Evolutionary conservation across 2,329 filamentous ascomycete genomes (phyloP).

Genomic region (Tolypocladium nubicola): DNA sequence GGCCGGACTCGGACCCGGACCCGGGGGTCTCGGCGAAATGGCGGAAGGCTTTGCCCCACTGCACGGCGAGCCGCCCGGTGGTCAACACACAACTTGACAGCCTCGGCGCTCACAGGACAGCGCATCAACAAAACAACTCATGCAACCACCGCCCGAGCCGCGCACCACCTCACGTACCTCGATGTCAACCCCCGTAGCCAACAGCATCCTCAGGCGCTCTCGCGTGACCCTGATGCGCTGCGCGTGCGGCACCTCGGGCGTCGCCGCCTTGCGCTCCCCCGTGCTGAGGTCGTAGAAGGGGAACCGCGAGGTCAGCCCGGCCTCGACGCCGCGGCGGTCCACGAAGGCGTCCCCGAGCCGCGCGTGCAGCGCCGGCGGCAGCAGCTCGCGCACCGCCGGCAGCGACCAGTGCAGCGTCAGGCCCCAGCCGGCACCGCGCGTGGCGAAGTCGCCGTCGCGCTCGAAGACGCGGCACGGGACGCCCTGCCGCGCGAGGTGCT

Average conservation of each 20-base stretch:
- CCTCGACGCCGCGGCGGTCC: slow-evolving; percentile 36
- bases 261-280: slow-evolving; percentile 27
- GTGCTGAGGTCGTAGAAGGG: slow-evolving; percentile 45
- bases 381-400: slow-evolving; percentile 35
- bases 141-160: not conserved
- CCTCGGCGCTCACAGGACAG: too few relatives aligned
- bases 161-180: slow-evolving; percentile 20
- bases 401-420: slow-evolving; percentile 55
- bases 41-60: slow-evolving; percentile 30
- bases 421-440: slow-evolving; percentile 47
- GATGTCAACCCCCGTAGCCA: slow-evolving; percentile 35
- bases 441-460: slow-evolving; percentile 34
- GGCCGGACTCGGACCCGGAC: slow-evolving; percentile 14
- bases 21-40: slow-evolving; percentile 16
- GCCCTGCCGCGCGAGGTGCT: slow-evolving; percentile 17
- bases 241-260: slow-evolving; percentile 32
- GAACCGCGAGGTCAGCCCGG: slow-evolving; percentile 36
- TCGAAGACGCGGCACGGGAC: slow-evolving; percentile 40
- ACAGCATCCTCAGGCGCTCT: slow-evolving; percentile 31
- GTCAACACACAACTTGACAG: not conserved
- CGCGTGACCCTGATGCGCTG: slow-evolving; percentile 36
- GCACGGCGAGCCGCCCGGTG: not conserved
- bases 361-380: slow-evolving; percentile 34
- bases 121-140: too few relatives aligned
- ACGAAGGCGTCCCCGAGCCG: slow-evolving; percentile 41